Evolutionary conservation across 306 rosid species (phyloP).

Genomic region (Citrullus amarus): DNA sequence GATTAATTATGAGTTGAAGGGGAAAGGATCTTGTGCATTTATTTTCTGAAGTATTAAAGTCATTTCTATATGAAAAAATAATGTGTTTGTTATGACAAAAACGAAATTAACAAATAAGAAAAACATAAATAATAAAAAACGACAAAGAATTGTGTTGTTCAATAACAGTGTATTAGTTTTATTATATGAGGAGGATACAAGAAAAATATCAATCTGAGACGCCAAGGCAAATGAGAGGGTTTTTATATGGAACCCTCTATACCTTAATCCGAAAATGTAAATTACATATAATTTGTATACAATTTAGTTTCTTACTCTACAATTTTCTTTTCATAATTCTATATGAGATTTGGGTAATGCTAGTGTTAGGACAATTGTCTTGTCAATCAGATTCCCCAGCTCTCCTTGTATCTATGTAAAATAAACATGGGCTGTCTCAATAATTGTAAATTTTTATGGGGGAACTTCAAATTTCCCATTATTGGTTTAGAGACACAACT

Average conservation of each 20-base stretch:
- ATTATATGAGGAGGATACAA: no score
- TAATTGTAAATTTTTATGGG: not conserved
- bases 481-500: not conserved
- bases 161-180: no score
- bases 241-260: no score
- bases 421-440: slow-evolving; percentile 6
- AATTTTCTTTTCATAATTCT: not conserved
- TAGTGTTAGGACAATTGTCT: slow-evolving; percentile 9
- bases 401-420: not conserved
- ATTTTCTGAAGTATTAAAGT: not conserved
- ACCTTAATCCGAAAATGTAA: no score
- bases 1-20: not conserved
- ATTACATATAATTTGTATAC: no score
- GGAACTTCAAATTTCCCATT: not conserved
- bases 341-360: not conserved
- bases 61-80: not conserved
- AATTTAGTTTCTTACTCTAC: no score
- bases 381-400: slow-evolving; percentile 1
- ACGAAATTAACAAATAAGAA: no score
- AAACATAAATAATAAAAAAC: no score
- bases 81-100: not conserved
- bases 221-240: no score
- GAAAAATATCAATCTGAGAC: no score
- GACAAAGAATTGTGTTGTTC: no score
- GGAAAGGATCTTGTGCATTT: not conserved